Base-by-base conservation (phyloP, 495 filamentous ascomycete genomes). In the Amorphotheca resinae region DNA sequence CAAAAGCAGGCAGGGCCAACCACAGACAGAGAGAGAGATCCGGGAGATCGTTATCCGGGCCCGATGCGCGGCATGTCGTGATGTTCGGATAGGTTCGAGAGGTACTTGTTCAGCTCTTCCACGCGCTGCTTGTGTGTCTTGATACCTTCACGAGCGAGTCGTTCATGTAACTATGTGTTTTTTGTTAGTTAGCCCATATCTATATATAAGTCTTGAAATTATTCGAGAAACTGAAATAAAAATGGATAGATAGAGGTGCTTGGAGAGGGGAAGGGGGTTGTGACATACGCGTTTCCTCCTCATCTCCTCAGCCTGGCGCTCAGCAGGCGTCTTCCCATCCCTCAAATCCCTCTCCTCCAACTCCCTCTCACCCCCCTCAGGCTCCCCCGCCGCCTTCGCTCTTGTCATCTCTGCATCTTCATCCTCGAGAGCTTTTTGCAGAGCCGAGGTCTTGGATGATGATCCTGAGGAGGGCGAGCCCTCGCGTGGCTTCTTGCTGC, bases 71-170 rank as follows among this genome's bases (percentile, higher is more conserved):
- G 82, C 89, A 98, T 98, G 58, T 98, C 91, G 58, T 98, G 91
- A 61, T 98, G 91, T 63, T 98, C 91, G 63, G 84, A 93, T 57
- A 98, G 63, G 47, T 79, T 79, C 47, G 82, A 87, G 32, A 98
- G 66, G 57, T 95, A 93, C 56, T 84, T 83, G 59, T 98, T 98
- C 48, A 95, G 67, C 60, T 94, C 87, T 60, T 98, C 87, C 33
- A 98, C 91, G 1, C 84, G 79, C 69, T 98, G 80, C 61, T 96
- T 98, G 57, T 98, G 91, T 31, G 87, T 93, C 72, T 96, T 98
- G 44, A n/a, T 56, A 45, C n/a, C 64, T 41, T 72, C 64, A 21
- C 81, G 72, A 58, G 83, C 76, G 22, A 93, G 68, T 26, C 87
- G 71, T 61, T 98, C 82, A 52, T 76, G 69, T 48, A 77, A 63